Base-by-base conservation (phyloP, 2,329 filamentous ascomycete genomes). In the Clonostachys chloroleuca region DNA sequence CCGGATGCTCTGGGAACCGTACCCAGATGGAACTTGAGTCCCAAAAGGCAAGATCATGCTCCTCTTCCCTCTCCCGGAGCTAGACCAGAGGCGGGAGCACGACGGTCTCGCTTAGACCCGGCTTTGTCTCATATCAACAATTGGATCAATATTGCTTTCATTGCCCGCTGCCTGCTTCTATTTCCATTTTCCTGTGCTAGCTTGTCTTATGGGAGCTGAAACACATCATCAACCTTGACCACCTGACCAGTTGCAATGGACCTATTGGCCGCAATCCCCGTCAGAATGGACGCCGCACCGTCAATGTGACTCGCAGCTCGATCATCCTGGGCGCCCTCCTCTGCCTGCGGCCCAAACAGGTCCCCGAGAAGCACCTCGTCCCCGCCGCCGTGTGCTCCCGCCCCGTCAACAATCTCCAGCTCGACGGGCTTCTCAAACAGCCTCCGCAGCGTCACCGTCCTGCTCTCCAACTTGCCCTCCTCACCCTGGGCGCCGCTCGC, bases 331-430 rank as follows among this genome's bases (percentile, higher is more conserved):
- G 71, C 69, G 0, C 24, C 41, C 9, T 34, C 43, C 36, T 35
- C 14, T n/a, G 40, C 45, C 36, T n/a, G 14, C 5, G 69, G 66
- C 51, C 73, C 71, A 55, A 84, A 82, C 12, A 84, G 47, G 52
- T 84, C 80, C 34, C 75, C 71, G 34, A 84, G 55, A 45, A 84
- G 52, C 1, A 81, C 73, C 1, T 71, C 70, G 52, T 84, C 81
- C 1, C 81, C 80, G 4, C 81, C 81, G 2, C 81, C 81, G 48
- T 84, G 81, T 0, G 78, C 79, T 0, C 81, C 81, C 3, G 68
- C 61, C 9, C 73, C 72, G 5, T 74, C 70, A 0, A 66, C 64
- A 20, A 84, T 73, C 51, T 77, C 70, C 7, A 84, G 66, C 53
- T 80, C 76, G 14, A 66, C 58, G 0, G 81, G 80, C 58, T 80